Evolutionary conservation across 163 green algal genomes (phyloP).

Genomic region (Scenedesmus sp.): DNA sequence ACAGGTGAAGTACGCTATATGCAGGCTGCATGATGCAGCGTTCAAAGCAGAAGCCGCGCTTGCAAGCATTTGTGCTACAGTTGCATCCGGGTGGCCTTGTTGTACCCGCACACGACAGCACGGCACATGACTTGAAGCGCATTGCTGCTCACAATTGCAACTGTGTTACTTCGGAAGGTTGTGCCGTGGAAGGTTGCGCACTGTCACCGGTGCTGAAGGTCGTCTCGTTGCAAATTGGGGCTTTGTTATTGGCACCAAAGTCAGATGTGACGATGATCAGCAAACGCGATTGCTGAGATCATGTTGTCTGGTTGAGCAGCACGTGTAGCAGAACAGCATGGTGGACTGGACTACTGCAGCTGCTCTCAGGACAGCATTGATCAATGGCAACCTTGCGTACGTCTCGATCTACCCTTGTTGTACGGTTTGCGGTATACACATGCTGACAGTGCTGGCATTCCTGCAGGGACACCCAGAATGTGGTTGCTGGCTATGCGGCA

Average conservation of each 20-base stretch:
- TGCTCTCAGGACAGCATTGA: background rate
- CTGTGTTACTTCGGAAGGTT: slow-evolving; percentile 12
- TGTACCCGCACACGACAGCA: too few species aligned
- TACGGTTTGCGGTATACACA: background rate
- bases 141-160: background rate
- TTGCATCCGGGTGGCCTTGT: too few species aligned
- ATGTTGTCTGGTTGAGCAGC: background rate
- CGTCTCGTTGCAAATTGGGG: too few species aligned
- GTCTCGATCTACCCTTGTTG: background rate
- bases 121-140: too few species aligned
- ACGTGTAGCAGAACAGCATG: background rate
- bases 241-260: too few species aligned
- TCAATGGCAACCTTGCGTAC: background rate
- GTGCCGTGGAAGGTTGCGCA: background rate
- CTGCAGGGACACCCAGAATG: background rate
- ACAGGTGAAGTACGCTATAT: background rate
- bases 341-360: background rate
- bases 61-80: too few species aligned
- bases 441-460: background rate
- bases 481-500: background rate
- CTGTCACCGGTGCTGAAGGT: too few species aligned
- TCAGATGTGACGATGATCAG: too few species aligned
- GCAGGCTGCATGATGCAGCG: too few species aligned
- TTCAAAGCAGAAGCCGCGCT: background rate
- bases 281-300: background rate